A percentile compares a stretch with the other conserved stretches of the same genome.
These are phyloP conservation scores for Phaeosphaeria sp. DNA, from an alignment of 2,329 filamentous ascomycete species.

Conservation along the genomic window DNA sequence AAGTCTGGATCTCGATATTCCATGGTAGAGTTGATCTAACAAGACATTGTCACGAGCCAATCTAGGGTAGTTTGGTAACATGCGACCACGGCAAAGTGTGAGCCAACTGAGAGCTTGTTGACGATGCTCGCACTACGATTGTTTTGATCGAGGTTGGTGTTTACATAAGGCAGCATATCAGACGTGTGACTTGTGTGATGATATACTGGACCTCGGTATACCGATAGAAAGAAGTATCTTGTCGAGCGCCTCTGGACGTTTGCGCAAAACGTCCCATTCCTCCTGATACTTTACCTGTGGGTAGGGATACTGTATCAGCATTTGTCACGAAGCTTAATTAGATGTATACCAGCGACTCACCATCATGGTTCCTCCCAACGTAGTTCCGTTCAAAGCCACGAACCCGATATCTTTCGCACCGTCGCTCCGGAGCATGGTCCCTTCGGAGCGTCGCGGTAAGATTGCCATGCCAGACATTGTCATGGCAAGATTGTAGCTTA, in stretches of 20 bases:
- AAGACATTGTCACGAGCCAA: too few relatives aligned
- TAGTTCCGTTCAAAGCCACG: slow-evolving; percentile 63
- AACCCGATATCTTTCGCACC: slow-evolving; percentile 48
- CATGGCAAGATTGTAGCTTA: slow-evolving; percentile 67
- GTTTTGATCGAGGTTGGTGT: too few relatives aligned
- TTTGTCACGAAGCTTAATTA: not conserved
- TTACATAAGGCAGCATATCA: not conserved
- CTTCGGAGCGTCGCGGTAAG: slow-evolving; percentile 57
- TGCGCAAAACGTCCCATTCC: slow-evolving; percentile 59
- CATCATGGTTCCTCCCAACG: slow-evolving; percentile 65
- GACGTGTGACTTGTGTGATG: slow-evolving; percentile 11
- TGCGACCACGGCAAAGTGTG: too few relatives aligned
- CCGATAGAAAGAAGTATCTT: slow-evolving; percentile 51
- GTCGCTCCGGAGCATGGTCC: slow-evolving; percentile 49
- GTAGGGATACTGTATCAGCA: not conserved
- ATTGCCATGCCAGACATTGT: slow-evolving; percentile 62
- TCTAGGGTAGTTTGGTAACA: too few relatives aligned
- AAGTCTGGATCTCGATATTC: too few relatives aligned
- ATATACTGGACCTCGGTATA: slow-evolving; percentile 28
- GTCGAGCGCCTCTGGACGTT: slow-evolving; percentile 51
- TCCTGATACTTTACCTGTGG: slow-evolving; percentile 55
- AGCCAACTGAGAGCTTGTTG: too few relatives aligned
- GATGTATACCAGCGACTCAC: slow-evolving; percentile 22
- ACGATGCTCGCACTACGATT: not conserved
- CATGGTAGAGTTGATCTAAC: too few relatives aligned